Percentiles rank a stretch among this genome's conserved stretches.
phyloP scores from a whole-genome alignment of 1,284 basidiomycete genomes.

The Albatrellus sp. region DNA sequence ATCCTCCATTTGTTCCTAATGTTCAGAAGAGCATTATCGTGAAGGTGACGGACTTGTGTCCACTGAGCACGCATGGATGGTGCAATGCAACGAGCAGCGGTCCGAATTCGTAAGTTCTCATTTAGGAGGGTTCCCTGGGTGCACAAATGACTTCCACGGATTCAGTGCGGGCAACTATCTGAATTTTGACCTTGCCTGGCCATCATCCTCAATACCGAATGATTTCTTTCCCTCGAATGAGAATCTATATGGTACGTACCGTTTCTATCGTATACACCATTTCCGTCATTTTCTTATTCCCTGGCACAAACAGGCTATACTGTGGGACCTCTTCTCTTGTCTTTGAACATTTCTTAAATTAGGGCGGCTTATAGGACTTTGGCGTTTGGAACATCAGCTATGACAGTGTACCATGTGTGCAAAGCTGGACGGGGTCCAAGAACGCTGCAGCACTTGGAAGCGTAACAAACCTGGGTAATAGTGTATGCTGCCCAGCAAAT shows the following conservation, averaged over 20 bases:
- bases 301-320: slow-evolving; percentile 24
- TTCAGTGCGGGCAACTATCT: slow-evolving; percentile 48
- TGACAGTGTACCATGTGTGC: slow-evolving; percentile 41
- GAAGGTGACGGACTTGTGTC: slow-evolving; percentile 68
- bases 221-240: slow-evolving; percentile 63
- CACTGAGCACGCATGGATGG: slow-evolving; percentile 46
- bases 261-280: not conserved
- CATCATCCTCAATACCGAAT: slow-evolving; percentile 54
- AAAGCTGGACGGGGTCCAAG: slow-evolving; percentile 48
- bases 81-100: slow-evolving; percentile 50
- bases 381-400: slow-evolving; percentile 76
- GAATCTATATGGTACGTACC: slow-evolving; percentile 37
- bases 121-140: not conserved
- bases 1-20: slow-evolving; percentile 58
- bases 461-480: slow-evolving; percentile 37
- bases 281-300: not conserved
- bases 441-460: slow-evolving; percentile 53
- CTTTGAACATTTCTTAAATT: not conserved
- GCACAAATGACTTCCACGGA: not conserved
- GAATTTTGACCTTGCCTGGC: slow-evolving; percentile 70
- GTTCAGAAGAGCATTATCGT: slow-evolving; percentile 51
- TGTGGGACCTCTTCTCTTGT: slow-evolving; percentile 17
- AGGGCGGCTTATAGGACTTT: slow-evolving; percentile 42
- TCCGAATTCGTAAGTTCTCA: slow-evolving; percentile 42
- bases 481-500: slow-evolving; percentile 58